A percentile compares a stretch with the other conserved stretches of the same genome.
phyloP scores from a whole-genome alignment of 2,329 filamentous ascomycete genomes.

The Fusarium phyllophilum region DNA sequence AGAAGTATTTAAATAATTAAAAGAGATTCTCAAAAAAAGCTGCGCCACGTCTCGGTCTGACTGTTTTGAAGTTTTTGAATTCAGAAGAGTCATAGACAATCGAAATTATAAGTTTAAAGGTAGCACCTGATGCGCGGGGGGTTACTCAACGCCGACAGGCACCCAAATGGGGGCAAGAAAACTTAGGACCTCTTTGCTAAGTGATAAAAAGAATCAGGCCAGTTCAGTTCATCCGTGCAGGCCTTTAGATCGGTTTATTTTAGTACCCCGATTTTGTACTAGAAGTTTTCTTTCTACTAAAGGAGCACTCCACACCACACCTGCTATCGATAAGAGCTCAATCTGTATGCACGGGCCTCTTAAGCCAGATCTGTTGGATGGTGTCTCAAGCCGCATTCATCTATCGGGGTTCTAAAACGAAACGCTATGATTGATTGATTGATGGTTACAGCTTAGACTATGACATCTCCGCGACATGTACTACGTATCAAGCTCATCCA shows the following conservation, averaged over 20 bases:
- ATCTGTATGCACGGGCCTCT: constrained; percentile 19
- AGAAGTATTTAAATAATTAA: constrained; percentile 17
- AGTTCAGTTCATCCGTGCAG: fast-evolving
- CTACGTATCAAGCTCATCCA: not conserved
- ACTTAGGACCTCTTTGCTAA: not conserved
- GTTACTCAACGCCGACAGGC: constrained; percentile 31
- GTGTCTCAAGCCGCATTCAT: constrained; percentile 31
- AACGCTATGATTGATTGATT: not conserved
- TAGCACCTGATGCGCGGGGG: constrained; percentile 31
- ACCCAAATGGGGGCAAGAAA: not conserved
- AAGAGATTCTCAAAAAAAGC: constrained; percentile 3
- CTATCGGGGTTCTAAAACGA: constrained; percentile 23
- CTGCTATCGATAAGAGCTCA: constrained; percentile 38
- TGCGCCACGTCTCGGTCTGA: constrained; percentile 41
- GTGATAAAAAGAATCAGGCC: not conserved
- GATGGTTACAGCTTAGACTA: not conserved
- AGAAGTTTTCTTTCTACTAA: not conserved
- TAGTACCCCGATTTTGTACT: not conserved
- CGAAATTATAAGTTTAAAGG: constrained; percentile 15
- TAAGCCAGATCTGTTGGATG: not conserved
- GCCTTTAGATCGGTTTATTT: not conserved
- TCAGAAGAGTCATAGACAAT: constrained; percentile 43
- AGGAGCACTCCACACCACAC: not conserved
- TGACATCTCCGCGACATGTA: not conserved
- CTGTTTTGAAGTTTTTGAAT: constrained; percentile 19